Conservation (phyloP, 2,329 filamentous ascomycete species). For the Claviceps arundinis region DNA sequence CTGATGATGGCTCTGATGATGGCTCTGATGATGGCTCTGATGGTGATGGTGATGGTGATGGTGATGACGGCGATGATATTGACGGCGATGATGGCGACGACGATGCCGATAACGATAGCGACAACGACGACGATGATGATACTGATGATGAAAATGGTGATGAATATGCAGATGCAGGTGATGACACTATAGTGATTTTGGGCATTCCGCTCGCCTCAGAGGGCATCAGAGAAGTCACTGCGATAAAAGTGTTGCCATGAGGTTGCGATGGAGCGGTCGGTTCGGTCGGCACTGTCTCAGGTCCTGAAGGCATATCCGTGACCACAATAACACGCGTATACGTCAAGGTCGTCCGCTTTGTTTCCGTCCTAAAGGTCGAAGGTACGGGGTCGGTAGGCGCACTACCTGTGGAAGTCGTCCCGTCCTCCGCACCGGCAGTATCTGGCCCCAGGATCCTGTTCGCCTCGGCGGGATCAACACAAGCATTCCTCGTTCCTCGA, state of each 20-base stretch:
- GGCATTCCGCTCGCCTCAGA: background rate
- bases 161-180: background rate
- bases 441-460: constrained; percentile 26
- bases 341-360: background rate
- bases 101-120: background rate
- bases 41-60: background rate
- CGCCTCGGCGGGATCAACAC: constrained; percentile 28
- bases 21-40: background rate
- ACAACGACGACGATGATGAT: background rate
- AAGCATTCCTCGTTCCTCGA: constrained; percentile 35
- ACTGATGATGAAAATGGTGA: background rate
- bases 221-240: background rate
- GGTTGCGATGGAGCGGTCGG: background rate
- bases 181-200: background rate
- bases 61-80: background rate
- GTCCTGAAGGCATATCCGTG: background rate
- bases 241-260: background rate
- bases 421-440: background rate
- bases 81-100: background rate
- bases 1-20: background rate
- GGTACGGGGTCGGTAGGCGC: background rate
- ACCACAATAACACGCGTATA: background rate
- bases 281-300: background rate
- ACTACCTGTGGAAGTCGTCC: constrained; percentile 2
- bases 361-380: constrained; percentile 1